Percentiles rank a stretch among this genome's conserved stretches.
These are phyloP conservation scores for Naganishia liquefaciens DNA, from an alignment of 1,284 basidiomycete species.

Conservation along the genomic window DNA sequence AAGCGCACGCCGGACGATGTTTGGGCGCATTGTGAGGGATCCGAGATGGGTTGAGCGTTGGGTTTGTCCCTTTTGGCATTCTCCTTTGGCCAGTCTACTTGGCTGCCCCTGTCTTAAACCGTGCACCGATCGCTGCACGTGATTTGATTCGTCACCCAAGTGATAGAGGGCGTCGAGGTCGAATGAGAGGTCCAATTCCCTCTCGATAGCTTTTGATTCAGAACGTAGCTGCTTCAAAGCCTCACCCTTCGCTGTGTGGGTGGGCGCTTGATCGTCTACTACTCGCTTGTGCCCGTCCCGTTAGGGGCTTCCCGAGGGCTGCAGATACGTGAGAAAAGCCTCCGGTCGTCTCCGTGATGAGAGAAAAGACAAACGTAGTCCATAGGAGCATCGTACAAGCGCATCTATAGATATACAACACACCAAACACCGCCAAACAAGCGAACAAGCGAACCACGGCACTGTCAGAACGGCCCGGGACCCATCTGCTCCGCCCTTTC, in stretches of 20 bases:
- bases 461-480: constrained; percentile 23
- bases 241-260: too few relatives aligned
- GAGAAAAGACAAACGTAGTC: background rate
- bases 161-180: background rate
- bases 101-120: background rate
- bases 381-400: background rate
- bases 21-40: background rate
- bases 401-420: background rate
- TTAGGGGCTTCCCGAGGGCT: too few relatives aligned
- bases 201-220: too few relatives aligned
- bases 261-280: too few relatives aligned
- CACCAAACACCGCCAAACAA: background rate
- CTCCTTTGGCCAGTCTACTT: background rate
- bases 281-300: too few relatives aligned
- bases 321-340: too few relatives aligned
- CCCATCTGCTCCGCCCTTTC: constrained; percentile 25
- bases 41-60: too few relatives aligned
- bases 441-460: background rate
- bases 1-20: background rate
- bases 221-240: too few relatives aligned
- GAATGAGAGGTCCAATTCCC: too few relatives aligned
- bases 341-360: too few relatives aligned
- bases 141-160: constrained; percentile 11
- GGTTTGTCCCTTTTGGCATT: background rate
- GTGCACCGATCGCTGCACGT: background rate